These are phyloP conservation scores for Phytophthora fragariae DNA, from an alignment of 352 stramenopile species.

Conservation along the genomic window DNA sequence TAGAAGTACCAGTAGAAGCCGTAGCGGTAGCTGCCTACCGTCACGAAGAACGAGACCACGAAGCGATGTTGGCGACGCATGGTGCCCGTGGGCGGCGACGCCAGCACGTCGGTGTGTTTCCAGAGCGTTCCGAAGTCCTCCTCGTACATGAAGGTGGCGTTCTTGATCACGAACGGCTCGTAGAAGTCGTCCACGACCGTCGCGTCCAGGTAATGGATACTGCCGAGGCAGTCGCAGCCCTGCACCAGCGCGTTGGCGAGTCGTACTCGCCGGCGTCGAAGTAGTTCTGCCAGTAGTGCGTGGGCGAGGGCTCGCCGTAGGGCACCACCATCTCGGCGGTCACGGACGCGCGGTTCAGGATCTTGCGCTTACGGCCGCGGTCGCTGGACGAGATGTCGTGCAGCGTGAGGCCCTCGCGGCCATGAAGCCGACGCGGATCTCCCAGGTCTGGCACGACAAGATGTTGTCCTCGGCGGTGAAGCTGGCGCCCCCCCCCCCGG, in stretches of 20 bases:
- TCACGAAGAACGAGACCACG: constrained; percentile 63
- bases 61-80: constrained; percentile 53
- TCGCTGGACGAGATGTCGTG: constrained; percentile 53
- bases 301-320: constrained; percentile 76
- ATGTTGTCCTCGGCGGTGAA: constrained; percentile 75
- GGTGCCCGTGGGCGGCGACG: constrained; percentile 27
- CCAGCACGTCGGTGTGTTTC: constrained; percentile 72
- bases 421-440: constrained; percentile 83
- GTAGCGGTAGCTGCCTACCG: constrained; percentile 90
- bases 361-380: constrained; percentile 46
- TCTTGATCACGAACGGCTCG: constrained; percentile 42
- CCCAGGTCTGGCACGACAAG: constrained; percentile 84
- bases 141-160: constrained; percentile 20
- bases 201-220: constrained; percentile 38
- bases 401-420: constrained; percentile 78
- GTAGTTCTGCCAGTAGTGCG: constrained; percentile 83
- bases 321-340: constrained; percentile 87
- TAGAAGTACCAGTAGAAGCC: constrained; percentile 43
- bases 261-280: constrained; percentile 89
- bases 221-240: constrained; percentile 25
- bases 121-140: constrained; percentile 45
- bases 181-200: constrained; percentile 40
- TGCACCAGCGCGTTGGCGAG: constrained; percentile 69
- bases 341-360: constrained; percentile 74
- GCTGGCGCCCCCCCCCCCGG: constrained; percentile 51